Evolutionary conservation across 2,329 filamentous ascomycete species (phyloP).

Genomic region (Fusarium sp.): DNA sequence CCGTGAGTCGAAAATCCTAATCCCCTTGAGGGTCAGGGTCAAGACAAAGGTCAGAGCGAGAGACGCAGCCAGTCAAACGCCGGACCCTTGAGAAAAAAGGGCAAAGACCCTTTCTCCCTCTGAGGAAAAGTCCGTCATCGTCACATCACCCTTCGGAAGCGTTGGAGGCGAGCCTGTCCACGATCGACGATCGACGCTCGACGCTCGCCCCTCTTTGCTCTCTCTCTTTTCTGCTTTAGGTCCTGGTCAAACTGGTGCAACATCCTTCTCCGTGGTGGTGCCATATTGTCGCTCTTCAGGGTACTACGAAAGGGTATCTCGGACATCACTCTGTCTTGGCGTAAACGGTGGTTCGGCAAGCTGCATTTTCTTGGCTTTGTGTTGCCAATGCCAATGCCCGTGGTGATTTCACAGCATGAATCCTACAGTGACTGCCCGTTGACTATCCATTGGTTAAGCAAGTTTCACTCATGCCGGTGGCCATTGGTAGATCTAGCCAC

Average conservation of each 20-base stretch:
- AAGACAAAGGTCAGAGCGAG: constrained; percentile 8
- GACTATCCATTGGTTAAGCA: not conserved
- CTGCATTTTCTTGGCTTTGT: not conserved
- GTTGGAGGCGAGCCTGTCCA: constrained; percentile 2
- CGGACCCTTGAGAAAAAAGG: constrained; percentile 19
- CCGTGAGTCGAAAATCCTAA: constrained; percentile 7
- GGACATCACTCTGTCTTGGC: constrained; percentile 17
- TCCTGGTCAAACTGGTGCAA: constrained; percentile 6
- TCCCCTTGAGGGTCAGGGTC: constrained; percentile 15
- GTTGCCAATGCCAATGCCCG: not conserved
- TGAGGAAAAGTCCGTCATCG: constrained; percentile 15
- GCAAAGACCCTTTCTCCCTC: constrained; percentile 4
- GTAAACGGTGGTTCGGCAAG: constrained; percentile 2
- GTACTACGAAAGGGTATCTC: constrained; percentile 3
- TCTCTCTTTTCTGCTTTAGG: not conserved
- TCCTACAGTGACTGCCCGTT: not conserved
- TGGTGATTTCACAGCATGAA: not conserved
- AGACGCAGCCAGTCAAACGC: constrained; percentile 14
- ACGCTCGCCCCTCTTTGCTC: constrained; percentile 26
- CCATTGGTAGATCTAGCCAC: not conserved
- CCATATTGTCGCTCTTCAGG: constrained; percentile 21
- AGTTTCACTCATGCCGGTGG: not conserved
- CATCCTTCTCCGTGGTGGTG: constrained; percentile 16
- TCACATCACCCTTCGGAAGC: constrained; percentile 6
- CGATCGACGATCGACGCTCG: constrained; percentile 15